A percentile compares a stretch with the other conserved stretches of the same genome.
phyloP scores from a whole-genome alignment of 2,329 filamentous ascomycete genomes.

The Aspergillus novofumigatus region DNA sequence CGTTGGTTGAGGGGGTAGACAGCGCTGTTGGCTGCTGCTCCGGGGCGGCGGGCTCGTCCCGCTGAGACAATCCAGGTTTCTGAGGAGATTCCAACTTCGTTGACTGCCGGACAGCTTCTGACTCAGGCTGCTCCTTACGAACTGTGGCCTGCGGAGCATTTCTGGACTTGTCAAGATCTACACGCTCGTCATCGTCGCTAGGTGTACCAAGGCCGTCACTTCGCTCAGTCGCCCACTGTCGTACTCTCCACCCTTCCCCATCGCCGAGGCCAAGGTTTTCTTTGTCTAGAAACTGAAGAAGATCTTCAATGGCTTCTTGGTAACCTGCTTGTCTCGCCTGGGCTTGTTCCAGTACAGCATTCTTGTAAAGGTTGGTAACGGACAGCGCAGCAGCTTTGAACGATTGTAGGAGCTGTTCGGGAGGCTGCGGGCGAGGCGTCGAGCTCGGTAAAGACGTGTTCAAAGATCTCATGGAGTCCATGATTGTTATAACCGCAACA shows the following conservation, averaged over 20 bases:
- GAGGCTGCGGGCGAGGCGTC: conserved; percentile 44
- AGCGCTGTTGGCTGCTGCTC: conserved; percentile 13
- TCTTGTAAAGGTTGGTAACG: conserved; percentile 95
- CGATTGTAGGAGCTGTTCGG: conserved; percentile 67
- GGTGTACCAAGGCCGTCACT: conserved; percentile 40
- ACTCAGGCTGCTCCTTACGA: conserved; percentile 31
- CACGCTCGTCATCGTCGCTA: conserved; percentile 44
- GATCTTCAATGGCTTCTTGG: conserved; percentile 87
- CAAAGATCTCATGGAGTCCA: conserved; percentile 63
- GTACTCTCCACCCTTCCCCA: conserved; percentile 67
- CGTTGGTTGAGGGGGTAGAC: conserved; percentile 19
- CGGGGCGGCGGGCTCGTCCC: conserved; percentile 21
- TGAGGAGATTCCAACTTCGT: conserved; percentile 26
- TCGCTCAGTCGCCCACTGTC: conserved; percentile 55
- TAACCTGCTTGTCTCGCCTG: conserved; percentile 78
- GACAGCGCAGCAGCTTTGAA: conserved; percentile 92
- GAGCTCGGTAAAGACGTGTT: conserved; percentile 58
- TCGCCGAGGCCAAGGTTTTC: conserved; percentile 73
- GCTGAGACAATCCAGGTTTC: conserved; percentile 25
- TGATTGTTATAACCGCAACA: conserved; percentile 26
- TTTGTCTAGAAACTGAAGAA: conserved; percentile 79
- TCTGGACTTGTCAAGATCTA: conserved; percentile 35
- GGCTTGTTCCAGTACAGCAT: conserved; percentile 71
- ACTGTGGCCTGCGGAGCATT: conserved; percentile 32
- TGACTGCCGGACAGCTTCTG: conserved; percentile 23